These are phyloP conservation scores for Pyrenopolyporus hunteri DNA, from an alignment of 495 filamentous ascomycete species.

Conservation along the genomic window DNA sequence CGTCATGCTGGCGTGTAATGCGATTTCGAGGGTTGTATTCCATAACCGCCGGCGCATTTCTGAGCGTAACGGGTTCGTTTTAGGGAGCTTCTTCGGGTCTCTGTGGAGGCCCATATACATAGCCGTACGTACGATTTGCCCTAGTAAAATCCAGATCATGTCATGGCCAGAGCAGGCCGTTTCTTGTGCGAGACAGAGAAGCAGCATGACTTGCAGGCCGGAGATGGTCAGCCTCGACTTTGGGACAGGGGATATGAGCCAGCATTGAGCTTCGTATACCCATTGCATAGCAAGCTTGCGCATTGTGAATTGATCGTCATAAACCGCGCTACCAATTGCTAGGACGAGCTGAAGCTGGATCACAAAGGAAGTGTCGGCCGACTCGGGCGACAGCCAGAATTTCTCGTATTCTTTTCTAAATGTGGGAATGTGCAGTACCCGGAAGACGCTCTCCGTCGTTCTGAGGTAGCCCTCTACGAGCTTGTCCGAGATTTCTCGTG, in stretches of 20 bases:
- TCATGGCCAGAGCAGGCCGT: slow-evolving; percentile 54
- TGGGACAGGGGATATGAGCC: slow-evolving; percentile 52
- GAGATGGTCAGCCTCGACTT: slow-evolving; percentile 56
- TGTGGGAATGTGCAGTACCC: slow-evolving; percentile 52
- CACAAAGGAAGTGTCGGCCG: slow-evolving; percentile 45
- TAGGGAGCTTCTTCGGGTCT: slow-evolving; percentile 33
- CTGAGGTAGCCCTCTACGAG: slow-evolving; percentile 42
- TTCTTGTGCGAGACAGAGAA: slow-evolving; percentile 56
- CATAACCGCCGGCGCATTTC: slow-evolving; percentile 69
- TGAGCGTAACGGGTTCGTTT: slow-evolving; percentile 46
- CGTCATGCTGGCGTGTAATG: slow-evolving; percentile 57
- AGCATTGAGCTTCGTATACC: slow-evolving; percentile 61
- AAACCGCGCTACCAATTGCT: slow-evolving; percentile 54
- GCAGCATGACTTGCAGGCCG: slow-evolving; percentile 53
- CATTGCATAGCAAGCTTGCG: slow-evolving; percentile 58
- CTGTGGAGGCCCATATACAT: slow-evolving; percentile 37
- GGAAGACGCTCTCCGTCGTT: slow-evolving; percentile 42
- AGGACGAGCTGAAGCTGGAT: slow-evolving; percentile 61
- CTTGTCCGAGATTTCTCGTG: slow-evolving; percentile 46
- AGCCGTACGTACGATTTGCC: slow-evolving; percentile 26
- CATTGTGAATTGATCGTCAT: slow-evolving; percentile 48
- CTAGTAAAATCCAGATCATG: slow-evolving; percentile 38
- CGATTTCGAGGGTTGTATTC: slow-evolving; percentile 55
- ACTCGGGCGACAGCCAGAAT: slow-evolving; percentile 34
- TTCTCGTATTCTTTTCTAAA: slow-evolving; percentile 46